Evolutionary conservation across 495 filamentous ascomycete species (phyloP).

Genomic region (Aspergillus cristatus): DNA sequence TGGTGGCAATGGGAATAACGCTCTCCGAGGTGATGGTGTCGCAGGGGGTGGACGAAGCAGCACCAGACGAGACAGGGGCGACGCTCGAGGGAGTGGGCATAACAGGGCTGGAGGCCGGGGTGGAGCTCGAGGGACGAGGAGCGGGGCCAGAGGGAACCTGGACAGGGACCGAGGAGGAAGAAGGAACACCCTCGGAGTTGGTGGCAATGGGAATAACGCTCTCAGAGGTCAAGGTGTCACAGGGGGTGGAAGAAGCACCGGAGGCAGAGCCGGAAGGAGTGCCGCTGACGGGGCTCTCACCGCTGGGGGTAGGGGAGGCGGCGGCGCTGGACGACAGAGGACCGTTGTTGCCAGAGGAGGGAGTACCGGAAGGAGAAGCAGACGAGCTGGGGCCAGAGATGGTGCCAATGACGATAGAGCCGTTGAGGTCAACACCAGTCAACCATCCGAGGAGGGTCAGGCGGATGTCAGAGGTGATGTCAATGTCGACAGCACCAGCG

Average conservation of each 20-base stretch:
- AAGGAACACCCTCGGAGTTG: conserved; percentile 1
- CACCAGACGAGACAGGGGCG: not conserved
- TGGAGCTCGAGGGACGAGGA: not conserved
- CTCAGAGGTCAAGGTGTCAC: conserved; percentile 13
- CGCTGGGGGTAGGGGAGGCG: conserved; percentile 2
- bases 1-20: not conserved
- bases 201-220: conserved; percentile 7
- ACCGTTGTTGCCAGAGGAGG: conserved; percentile 6
- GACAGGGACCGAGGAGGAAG: conserved; percentile 4
- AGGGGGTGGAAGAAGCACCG: conserved; percentile 10
- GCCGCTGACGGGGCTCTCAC: conserved; percentile 1
- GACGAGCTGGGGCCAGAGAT: conserved; percentile 15
- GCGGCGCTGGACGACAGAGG: conserved; percentile 4
- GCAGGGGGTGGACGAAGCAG: not conserved
- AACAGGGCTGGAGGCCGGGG: not conserved
- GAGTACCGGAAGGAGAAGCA: conserved; percentile 3
- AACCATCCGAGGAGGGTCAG: conserved; percentile 34
- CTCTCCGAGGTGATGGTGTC: not conserved
- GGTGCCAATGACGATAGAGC: conserved; percentile 12
- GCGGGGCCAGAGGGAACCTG: conserved; percentile 5
- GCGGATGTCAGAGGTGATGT: conserved; percentile 17
- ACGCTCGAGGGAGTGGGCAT: not conserved
- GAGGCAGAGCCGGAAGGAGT: conserved; percentile 3
- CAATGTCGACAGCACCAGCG: conserved; percentile 24
- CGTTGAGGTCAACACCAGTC: conserved; percentile 28